Evolutionary conservation across 2,329 filamentous ascomycete genomes (phyloP).

Genomic region (Trichoderma koningii): DNA sequence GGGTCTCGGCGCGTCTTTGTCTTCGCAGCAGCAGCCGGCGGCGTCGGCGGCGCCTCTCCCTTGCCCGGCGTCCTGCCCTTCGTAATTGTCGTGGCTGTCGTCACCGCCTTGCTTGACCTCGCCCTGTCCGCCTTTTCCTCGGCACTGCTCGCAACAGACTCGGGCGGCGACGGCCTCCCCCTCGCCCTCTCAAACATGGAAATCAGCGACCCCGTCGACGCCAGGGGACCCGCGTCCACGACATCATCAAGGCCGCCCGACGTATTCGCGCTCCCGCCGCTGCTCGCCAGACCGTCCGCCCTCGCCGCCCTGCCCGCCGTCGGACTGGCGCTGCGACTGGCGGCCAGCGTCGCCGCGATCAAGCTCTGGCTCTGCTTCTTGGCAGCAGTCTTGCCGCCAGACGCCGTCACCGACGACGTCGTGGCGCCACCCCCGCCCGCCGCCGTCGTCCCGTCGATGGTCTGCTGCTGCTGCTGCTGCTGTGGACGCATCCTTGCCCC

Average conservation of each 20-base stretch:
- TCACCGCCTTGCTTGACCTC: background rate
- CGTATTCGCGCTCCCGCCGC: slow-evolving; percentile 24
- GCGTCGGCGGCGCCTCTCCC: slow-evolving; percentile 9
- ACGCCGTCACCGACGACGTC: slow-evolving; percentile 18
- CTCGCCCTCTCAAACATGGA: slow-evolving; percentile 65
- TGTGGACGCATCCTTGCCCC: background rate
- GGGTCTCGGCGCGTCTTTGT: slow-evolving; percentile 10
- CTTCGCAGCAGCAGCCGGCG: slow-evolving; percentile 1
- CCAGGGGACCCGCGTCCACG: slow-evolving; percentile 58
- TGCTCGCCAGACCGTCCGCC: slow-evolving; percentile 38
- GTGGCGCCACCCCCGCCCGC: slow-evolving; percentile 35
- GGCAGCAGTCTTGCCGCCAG: slow-evolving; percentile 37
- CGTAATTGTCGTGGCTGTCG: background rate
- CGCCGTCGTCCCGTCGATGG: slow-evolving; percentile 22
- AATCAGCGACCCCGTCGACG: slow-evolving; percentile 65
- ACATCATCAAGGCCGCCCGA: slow-evolving; percentile 30
- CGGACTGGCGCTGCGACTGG: slow-evolving; percentile 51
- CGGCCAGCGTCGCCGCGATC: slow-evolving; percentile 59
- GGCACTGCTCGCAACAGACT: slow-evolving; percentile 11
- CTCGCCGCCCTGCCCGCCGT: slow-evolving; percentile 31
- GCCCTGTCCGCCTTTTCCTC: slow-evolving; percentile 1
- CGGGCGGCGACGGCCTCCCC: slow-evolving; percentile 25
- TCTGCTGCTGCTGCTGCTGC: slow-evolving; percentile 30
- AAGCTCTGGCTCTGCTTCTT: slow-evolving; percentile 61
- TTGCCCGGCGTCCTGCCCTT: background rate